These are phyloP conservation scores for Leptographium wingfieldii DNA, from an alignment of 2,329 filamentous ascomycete genomes.

Conservation along the genomic window DNA sequence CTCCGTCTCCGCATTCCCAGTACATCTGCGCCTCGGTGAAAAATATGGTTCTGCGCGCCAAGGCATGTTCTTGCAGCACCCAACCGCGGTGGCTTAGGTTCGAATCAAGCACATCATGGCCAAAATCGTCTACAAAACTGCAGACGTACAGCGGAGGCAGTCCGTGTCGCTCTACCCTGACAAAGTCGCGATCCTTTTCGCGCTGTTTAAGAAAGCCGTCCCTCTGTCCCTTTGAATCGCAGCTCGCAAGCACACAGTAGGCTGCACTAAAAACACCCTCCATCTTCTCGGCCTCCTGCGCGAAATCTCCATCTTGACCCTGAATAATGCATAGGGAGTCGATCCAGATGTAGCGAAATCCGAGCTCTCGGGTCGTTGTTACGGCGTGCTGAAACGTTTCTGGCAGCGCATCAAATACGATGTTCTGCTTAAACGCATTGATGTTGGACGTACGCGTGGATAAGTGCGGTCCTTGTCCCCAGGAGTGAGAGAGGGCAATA, in stretches of 20 bases:
- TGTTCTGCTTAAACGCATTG: not conserved
- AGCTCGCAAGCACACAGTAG: constrained; percentile 17
- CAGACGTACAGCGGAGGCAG: constrained; percentile 17
- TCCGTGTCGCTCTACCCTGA: not conserved
- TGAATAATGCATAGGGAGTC: constrained; percentile 17
- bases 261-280: constrained; percentile 17
- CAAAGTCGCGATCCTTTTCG: not conserved
- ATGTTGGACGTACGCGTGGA: constrained; percentile 7
- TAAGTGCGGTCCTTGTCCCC: constrained; percentile 12
- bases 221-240: constrained; percentile 4
- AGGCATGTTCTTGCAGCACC: constrained; percentile 26
- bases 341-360: constrained; percentile 13
- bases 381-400: constrained; percentile 12
- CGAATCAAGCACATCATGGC: constrained; percentile 17
- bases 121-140: constrained; percentile 21
- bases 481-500: constrained; percentile 16
- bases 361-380: constrained; percentile 6
- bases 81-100: constrained; percentile 23
- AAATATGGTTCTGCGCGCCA: constrained; percentile 24
- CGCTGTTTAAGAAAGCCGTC: constrained; percentile 15
- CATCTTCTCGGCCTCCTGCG: constrained; percentile 15
- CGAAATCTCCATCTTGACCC: constrained; percentile 12
- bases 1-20: constrained; percentile 24
- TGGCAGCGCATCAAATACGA: constrained; percentile 4
- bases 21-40: constrained; percentile 24